These are phyloP conservation scores for Eragrostis nindensis DNA, from an alignment of 176 grass and related monocot genomes.

Conservation along the genomic window DNA sequence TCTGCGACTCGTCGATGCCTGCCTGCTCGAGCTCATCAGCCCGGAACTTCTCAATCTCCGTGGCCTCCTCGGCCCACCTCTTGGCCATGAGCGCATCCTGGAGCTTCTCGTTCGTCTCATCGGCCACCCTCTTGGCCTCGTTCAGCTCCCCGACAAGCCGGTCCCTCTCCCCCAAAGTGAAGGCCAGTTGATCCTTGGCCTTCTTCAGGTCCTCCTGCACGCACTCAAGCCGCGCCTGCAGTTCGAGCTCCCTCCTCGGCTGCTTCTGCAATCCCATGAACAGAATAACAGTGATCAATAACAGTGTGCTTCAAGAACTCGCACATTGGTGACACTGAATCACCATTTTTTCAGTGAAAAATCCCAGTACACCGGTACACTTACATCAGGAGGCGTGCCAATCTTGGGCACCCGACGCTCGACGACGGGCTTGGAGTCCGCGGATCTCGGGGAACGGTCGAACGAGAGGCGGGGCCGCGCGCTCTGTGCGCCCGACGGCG, in stretches of 20 bases:
- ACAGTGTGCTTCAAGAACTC: not conserved
- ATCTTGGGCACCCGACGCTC: conserved; percentile 85
- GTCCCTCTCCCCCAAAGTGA: conserved; percentile 68
- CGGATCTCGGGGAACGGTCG: conserved; percentile 83
- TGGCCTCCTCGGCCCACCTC: conserved; percentile 77
- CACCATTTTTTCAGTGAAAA: not conserved
- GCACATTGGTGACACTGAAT: not conserved
- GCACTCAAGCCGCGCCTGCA: conserved; percentile 67
- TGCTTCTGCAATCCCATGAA: conserved; percentile 63
- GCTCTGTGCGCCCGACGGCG: conserved; percentile 49
- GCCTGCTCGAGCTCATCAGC: conserved; percentile 86
- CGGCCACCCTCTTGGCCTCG: conserved; percentile 62
- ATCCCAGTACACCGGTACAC: not conserved
- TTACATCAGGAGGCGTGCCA: conserved; percentile 80
- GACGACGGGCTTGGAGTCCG: conserved; percentile 64
- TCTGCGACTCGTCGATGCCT: conserved; percentile 66
- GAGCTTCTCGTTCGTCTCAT: conserved; percentile 78
- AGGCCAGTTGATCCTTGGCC: conserved; percentile 71
- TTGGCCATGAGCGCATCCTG: conserved; percentile 73
- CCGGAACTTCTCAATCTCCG: conserved; percentile 88
- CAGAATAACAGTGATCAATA: not conserved
- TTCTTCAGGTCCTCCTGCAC: conserved; percentile 78
- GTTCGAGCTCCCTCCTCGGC: conserved; percentile 49
- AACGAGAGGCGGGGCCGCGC: conserved; percentile 78
- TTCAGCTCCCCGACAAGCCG: conserved; percentile 63